These are phyloP conservation scores for Diplodia seriata DNA, from an alignment of 2,329 filamentous ascomycete species.

Conservation along the genomic window DNA sequence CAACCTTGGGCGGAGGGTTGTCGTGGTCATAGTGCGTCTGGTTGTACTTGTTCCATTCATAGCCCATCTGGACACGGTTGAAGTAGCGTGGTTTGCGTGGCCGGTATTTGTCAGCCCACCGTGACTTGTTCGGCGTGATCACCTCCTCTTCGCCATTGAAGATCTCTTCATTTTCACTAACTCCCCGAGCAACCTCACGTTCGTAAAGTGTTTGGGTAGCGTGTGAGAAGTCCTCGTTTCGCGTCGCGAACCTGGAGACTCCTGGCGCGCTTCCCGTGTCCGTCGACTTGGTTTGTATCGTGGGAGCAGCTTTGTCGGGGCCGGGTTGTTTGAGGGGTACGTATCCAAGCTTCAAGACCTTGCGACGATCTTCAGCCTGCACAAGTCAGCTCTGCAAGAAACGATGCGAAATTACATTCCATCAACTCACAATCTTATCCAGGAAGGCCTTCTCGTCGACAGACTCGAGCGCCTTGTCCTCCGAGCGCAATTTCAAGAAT, in stretches of 20 bases:
- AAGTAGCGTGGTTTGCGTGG: conserved; percentile 96
- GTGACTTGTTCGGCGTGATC: conserved; percentile 66
- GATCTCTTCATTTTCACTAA: conserved; percentile 94
- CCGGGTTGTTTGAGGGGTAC: conserved; percentile 64
- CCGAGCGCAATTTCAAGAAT: conserved; percentile 66
- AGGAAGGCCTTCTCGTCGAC: conserved; percentile 67
- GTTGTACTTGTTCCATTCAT: conserved; percentile 99
- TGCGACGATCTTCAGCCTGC: conserved; percentile 63
- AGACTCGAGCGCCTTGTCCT: conserved; percentile 67
- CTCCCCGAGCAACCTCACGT: conserved; percentile 86
- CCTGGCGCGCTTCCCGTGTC: conserved; percentile 59
- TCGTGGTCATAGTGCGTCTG: conserved; percentile 99
- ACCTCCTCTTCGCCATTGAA: conserved; percentile 90
- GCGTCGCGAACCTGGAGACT: conserved; percentile 72
- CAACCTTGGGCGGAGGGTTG: conserved; percentile 95
- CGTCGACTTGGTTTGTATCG: conserved; percentile 45
- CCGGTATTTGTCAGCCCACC: conserved; percentile 84
- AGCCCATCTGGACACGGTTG: conserved; percentile 98
- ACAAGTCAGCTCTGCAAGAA: conserved; percentile 32
- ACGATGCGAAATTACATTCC: conserved; percentile 38
- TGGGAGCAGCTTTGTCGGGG: conserved; percentile 40
- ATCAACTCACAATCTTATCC: conserved; percentile 57
- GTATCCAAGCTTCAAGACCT: conserved; percentile 69
- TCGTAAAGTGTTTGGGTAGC: conserved; percentile 90
- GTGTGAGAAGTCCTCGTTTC: conserved; percentile 82